Conservation (phyloP, 306 rosid species). For the Senna tora region DNA sequence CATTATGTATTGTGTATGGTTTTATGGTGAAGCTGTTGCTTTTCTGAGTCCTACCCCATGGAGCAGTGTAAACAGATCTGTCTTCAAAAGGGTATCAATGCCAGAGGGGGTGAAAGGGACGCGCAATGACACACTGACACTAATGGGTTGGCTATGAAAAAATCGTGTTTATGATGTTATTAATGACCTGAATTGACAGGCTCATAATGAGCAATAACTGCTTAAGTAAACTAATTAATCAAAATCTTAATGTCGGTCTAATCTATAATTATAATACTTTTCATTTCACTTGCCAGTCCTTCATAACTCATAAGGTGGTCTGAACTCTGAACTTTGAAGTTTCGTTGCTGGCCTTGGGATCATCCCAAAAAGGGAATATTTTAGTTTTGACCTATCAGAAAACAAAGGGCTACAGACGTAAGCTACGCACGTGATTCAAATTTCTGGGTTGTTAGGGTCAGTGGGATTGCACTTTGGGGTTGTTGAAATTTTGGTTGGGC, state of each 20-base stretch:
- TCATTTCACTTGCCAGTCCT: not conserved
- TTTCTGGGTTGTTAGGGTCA: constrained; percentile 16
- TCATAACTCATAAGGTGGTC: not conserved
- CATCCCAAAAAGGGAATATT: constrained; percentile 1
- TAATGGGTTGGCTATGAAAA: constrained; percentile 36
- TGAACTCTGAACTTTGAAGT: constrained; percentile 1
- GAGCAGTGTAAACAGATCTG: constrained; percentile 34
- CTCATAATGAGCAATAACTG: constrained; percentile 37
- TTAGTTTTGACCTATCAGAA: constrained; percentile 26
- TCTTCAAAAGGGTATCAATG: constrained; percentile 22
- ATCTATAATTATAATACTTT: too few relatives aligned
- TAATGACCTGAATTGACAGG: constrained; percentile 31
- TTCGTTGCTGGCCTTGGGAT: constrained; percentile 14
- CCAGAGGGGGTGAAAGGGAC: constrained; percentile 46
- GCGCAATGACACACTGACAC: constrained; percentile 37
- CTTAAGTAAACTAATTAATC: not conserved
- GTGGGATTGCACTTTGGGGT: constrained; percentile 31
- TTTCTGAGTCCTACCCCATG: constrained; percentile 39
- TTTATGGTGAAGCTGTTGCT: constrained; percentile 41
- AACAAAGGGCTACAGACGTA: constrained; percentile 9
- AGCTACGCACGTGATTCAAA: constrained; percentile 39
- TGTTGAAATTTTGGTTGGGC: constrained; percentile 22
- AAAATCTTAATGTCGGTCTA: too few relatives aligned
- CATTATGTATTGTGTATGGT: constrained; percentile 41
- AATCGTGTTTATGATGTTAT: constrained; percentile 25